Percentiles rank a stretch among this genome's conserved stretches.
Evolutionary conservation across 2,329 filamentous ascomycete genomes (phyloP).

Genomic region (Xylariaceae sp.): DNA sequence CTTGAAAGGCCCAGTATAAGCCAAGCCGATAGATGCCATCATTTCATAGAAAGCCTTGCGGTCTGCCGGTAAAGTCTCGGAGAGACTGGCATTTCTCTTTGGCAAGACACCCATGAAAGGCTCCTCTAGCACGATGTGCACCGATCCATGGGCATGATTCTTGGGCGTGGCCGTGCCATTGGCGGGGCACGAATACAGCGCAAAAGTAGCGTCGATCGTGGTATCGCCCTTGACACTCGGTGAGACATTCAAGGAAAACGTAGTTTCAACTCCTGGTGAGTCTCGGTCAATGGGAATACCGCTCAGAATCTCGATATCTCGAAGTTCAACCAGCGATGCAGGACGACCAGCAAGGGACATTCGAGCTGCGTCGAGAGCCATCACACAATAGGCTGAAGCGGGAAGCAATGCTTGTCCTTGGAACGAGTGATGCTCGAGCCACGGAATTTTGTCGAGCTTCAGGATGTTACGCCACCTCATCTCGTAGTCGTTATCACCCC

Average conservation of each 20-base stretch:
- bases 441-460: slow-evolving; percentile 36
- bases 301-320: slow-evolving; percentile 27
- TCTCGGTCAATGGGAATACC: slow-evolving; percentile 30
- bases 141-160: slow-evolving; percentile 33
- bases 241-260: slow-evolving; percentile 33
- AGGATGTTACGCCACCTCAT: slow-evolving; percentile 40
- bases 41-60: slow-evolving; percentile 37
- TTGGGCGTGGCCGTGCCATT: slow-evolving; percentile 34
- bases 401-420: slow-evolving; percentile 42
- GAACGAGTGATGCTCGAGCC: slow-evolving; percentile 39
- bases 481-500: slow-evolving; percentile 34
- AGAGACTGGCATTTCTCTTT: slow-evolving; percentile 10
- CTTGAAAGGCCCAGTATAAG: slow-evolving; percentile 37
- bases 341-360: slow-evolving; percentile 22
- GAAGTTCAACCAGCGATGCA: slow-evolving; percentile 28
- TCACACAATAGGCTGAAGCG: slow-evolving; percentile 43
- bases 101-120: slow-evolving; percentile 30
- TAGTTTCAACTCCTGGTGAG: slow-evolving; percentile 33
- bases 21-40: slow-evolving; percentile 37
- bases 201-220: slow-evolving; percentile 32
- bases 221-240: neutral
- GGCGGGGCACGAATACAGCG: slow-evolving; percentile 33
- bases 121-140: slow-evolving; percentile 33
- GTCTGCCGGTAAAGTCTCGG: slow-evolving; percentile 33
- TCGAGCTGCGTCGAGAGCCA: slow-evolving; percentile 42